Percentiles rank a stretch among this genome's conserved stretches.
Evolutionary conservation across 2,329 filamentous ascomycete genomes (phyloP).

Genomic region (Aspergillus sp.): DNA sequence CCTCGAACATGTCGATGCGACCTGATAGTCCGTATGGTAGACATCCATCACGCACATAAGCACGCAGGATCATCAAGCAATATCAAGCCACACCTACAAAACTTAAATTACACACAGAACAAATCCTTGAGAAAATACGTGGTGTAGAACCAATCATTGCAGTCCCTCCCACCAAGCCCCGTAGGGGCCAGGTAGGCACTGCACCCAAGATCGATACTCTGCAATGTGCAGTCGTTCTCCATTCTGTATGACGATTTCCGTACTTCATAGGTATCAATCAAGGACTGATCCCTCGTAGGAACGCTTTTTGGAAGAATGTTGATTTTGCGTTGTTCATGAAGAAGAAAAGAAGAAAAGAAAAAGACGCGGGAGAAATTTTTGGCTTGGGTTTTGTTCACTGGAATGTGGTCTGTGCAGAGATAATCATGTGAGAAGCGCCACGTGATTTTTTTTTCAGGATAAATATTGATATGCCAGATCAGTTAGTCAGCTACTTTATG

Average conservation of each 20-base stretch:
- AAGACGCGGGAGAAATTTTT: slow-evolving; percentile 19
- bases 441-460: neutral
- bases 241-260: slow-evolving; percentile 63
- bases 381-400: slow-evolving; percentile 6
- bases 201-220: slow-evolving; percentile 62
- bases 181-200: slow-evolving; percentile 53
- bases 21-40: neutral
- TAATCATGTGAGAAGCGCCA: slow-evolving; percentile 12
- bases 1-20: neutral
- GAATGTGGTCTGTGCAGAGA: slow-evolving; percentile 22
- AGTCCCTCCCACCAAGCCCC: slow-evolving; percentile 55
- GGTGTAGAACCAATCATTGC: slow-evolving; percentile 64
- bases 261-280: slow-evolving; percentile 55
- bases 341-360: slow-evolving; percentile 42
- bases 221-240: slow-evolving; percentile 50
- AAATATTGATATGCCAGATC: neutral
- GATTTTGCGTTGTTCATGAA: slow-evolving; percentile 62
- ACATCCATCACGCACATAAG: neutral
- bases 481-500: slow-evolving; percentile 4
- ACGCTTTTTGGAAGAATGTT: slow-evolving; percentile 62
- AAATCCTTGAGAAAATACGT: neutral
- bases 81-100: neutral
- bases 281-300: slow-evolving; percentile 52
- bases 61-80: neutral
- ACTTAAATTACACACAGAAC: slow-evolving; percentile 27